Evolutionary conservation across 2,329 filamentous ascomycete genomes (phyloP).

Genomic region (Fusarium transvaalense): DNA sequence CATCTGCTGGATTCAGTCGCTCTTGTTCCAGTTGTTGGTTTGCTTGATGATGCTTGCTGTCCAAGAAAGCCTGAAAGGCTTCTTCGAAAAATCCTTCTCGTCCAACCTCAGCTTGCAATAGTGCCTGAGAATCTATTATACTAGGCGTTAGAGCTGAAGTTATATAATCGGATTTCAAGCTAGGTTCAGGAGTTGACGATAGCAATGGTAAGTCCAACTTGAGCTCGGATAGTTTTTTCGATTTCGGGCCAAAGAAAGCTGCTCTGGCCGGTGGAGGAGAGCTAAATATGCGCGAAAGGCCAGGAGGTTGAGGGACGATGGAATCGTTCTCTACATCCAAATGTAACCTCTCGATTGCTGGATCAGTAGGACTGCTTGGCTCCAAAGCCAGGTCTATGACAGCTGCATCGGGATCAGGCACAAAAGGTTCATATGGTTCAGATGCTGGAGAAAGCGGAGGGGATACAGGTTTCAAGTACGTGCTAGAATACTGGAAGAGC

Average conservation of each 20-base stretch:
- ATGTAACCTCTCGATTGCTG: slow-evolving; percentile 14
- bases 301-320: slow-evolving; percentile 41
- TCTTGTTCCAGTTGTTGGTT: slow-evolving; percentile 48
- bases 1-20: slow-evolving; percentile 43
- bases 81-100: slow-evolving; percentile 42
- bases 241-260: neutral
- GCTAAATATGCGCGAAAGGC: slow-evolving; percentile 23
- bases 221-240: slow-evolving; percentile 10
- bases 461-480: slow-evolving; percentile 39
- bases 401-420: slow-evolving; percentile 36
- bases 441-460: slow-evolving; percentile 49
- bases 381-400: slow-evolving; percentile 51
- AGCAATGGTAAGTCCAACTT: slow-evolving; percentile 46
- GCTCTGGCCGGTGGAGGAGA: slow-evolving; percentile 21
- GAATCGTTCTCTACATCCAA: slow-evolving; percentile 9
- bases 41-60: slow-evolving; percentile 21
- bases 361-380: slow-evolving; percentile 45
- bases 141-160: neutral
- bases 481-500: neutral
- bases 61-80: slow-evolving; percentile 41
- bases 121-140: neutral
- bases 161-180: neutral
- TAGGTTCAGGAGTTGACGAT: slow-evolving; percentile 27
- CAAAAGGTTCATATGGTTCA: slow-evolving; percentile 30
- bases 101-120: neutral